These are phyloP conservation scores for Porogramme epimiltina DNA, from an alignment of 1,284 basidiomycete genomes.

Conservation along the genomic window DNA sequence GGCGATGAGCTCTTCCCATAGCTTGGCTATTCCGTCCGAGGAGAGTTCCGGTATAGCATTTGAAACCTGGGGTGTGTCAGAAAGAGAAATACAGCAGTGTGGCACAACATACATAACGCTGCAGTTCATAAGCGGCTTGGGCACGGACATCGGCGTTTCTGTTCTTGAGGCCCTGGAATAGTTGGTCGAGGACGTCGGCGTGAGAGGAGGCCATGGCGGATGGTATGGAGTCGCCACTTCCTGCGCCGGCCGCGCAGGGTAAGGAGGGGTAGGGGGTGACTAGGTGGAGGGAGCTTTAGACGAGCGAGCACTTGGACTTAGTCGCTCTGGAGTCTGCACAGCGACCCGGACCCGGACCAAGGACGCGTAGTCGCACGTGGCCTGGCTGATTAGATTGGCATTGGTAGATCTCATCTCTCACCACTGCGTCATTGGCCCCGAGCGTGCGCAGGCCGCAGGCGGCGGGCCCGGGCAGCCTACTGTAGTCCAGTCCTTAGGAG, in stretches of 20 bases:
- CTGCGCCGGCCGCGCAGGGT: constrained; percentile 1
- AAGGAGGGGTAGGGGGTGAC: neutral
- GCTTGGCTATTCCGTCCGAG: constrained; percentile 71
- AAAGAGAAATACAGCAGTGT: neutral
- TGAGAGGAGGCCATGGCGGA: constrained; percentile 55
- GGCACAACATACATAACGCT: constrained; percentile 62
- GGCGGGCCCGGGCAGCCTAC: no score
- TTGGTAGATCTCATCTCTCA: neutral
- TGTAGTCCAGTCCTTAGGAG: no score
- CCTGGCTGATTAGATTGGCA: constrained; percentile 5
- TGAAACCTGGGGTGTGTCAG: constrained; percentile 52
- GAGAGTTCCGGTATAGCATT: constrained; percentile 76
- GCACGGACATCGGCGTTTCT: constrained; percentile 62
- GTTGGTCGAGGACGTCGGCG: constrained; percentile 60
- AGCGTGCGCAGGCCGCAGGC: no score
- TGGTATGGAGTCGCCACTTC: constrained; percentile 46
- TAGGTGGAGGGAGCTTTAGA: neutral
- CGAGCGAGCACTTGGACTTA: neutral
- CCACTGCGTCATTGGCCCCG: constrained; percentile 7
- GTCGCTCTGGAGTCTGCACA: neutral
- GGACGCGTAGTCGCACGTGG: constrained; percentile 15
- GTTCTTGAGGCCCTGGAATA: constrained; percentile 67
- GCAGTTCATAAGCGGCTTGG: constrained; percentile 66
- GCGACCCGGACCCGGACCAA: neutral
- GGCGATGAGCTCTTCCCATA: constrained; percentile 85